These are phyloP conservation scores for Quercus bicolor DNA, from an alignment of 306 rosid genomes.

Conservation along the genomic window DNA sequence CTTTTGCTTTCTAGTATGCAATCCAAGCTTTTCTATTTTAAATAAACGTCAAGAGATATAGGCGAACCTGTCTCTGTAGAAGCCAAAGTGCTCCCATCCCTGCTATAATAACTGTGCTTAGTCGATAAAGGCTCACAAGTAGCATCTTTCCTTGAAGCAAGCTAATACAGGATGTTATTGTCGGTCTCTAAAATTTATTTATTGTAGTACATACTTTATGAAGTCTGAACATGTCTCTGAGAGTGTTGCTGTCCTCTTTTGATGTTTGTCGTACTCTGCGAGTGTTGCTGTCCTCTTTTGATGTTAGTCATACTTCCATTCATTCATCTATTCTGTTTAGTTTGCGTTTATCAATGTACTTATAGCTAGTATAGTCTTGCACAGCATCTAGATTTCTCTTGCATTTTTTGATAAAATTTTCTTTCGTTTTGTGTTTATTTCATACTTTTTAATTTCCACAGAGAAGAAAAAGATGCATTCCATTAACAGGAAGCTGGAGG, in stretches of 20 bases:
- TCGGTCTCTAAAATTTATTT: too few relatives aligned
- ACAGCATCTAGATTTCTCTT: not conserved
- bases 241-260: too few relatives aligned
- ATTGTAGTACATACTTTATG: too few relatives aligned
- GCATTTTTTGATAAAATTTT: not conserved
- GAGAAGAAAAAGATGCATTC: conserved; percentile 14
- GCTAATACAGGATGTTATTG: too few relatives aligned
- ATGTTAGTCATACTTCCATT: not conserved
- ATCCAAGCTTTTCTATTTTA: too few relatives aligned
- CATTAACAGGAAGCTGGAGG: conserved; percentile 14
- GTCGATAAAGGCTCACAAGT: not conserved
- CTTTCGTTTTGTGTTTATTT: not conserved
- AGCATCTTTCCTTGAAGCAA: not conserved
- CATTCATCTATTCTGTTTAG: not conserved
- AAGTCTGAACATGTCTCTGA: not conserved
- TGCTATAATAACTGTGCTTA: too few relatives aligned
- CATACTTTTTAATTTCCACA: conserved; percentile 1
- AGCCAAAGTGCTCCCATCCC: too few relatives aligned
- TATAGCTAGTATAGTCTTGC: not conserved
- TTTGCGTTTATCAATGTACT: not conserved
- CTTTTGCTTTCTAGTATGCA: too few relatives aligned
- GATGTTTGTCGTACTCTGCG: too few relatives aligned
- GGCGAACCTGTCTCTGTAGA: too few relatives aligned
- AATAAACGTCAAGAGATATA: too few relatives aligned
- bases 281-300: not conserved